Evolutionary conservation across 305 asterid species (phyloP).

Genomic region (Stenogyne calaminthoides): DNA sequence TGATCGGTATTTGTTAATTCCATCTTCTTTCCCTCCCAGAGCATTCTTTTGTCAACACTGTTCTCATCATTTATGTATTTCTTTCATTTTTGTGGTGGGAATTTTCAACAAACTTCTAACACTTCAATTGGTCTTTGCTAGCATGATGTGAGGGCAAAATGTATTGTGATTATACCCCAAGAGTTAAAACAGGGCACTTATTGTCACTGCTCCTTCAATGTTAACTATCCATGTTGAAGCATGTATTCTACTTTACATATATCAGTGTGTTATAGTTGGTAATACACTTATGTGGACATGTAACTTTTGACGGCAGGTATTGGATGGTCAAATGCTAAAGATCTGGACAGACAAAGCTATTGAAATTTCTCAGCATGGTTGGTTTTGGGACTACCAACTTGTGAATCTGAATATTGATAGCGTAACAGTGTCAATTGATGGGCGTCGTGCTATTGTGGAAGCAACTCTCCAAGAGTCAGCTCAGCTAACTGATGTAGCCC

Average conservation of each 20-base stretch:
- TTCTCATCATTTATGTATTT: neutral
- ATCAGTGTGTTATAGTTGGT: conserved; percentile 10
- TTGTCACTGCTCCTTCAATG: neutral
- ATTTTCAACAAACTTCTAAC: neutral
- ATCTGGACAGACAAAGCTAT: conserved; percentile 81
- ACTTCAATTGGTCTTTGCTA: neutral
- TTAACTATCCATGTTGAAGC: neutral
- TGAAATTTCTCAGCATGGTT: conserved; percentile 84
- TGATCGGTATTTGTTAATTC: neutral
- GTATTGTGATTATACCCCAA: neutral
- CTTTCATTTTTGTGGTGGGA: neutral
- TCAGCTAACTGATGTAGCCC: conserved; percentile 64
- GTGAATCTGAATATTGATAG: conserved; percentile 78
- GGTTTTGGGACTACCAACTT: conserved; percentile 89
- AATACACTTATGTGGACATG: too few species aligned
- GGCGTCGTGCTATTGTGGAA: conserved; percentile 87
- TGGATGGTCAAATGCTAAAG: conserved; percentile 97
- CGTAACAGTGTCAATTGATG: conserved; percentile 82
- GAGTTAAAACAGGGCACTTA: neutral
- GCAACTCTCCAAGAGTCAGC: conserved; percentile 95
- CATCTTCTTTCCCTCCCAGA: neutral
- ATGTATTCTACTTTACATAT: neutral
- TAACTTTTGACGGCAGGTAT: conserved; percentile 47
- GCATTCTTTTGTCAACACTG: neutral
- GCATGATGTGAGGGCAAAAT: neutral